Evolutionary conservation across 345 rosid genomes (phyloP), one percentile per base, ranked within the genome.

Genomic region (Rhodomyrtus tomentosa): DNA sequence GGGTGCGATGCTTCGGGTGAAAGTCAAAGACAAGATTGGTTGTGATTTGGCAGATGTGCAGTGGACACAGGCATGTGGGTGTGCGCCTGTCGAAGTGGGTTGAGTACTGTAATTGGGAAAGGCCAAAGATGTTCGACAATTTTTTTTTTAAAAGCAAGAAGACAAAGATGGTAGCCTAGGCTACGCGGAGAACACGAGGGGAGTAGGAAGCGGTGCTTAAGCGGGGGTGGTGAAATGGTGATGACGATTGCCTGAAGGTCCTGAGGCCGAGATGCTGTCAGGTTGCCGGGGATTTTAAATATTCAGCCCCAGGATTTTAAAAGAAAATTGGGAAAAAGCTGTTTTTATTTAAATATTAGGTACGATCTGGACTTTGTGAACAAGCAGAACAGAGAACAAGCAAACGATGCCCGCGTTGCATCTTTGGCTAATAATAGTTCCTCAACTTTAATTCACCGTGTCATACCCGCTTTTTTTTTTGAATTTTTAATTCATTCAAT

Each of bases 381-480:
- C 42, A 0, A 68, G 13, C 5, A 18, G 20, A 36, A 36, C 79
- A 21, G 79, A 21, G 79, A 3, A 68, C 8, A 45, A 18, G 76
- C 76, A 18, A 12, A 18, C 1, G 45, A 18, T 20, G 76, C 76
- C 38, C 9, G n/a, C n/a, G n/a, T n/a, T n/a, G n/a, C n/a, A n/a
- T n/a, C n/a, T n/a, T n/a, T n/a, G n/a, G n/a, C n/a, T n/a, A n/a
- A n/a, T n/a, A n/a, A n/a, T n/a, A n/a, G n/a, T n/a, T n/a, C n/a
- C n/a, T 8, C 0, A 62, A 16, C 0, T 62, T 8, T 7, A 2
- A 0, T 0, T 8, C 0, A 15, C 36, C 2, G 8, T 32, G 3
- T 0, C 15, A 62, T 1, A 0, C 0, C n/a, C n/a, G n/a, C n/a
- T n/a, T n/a, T n/a, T 0, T 0, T 56, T 0, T 2, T 4, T 14